phyloP scores from a whole-genome alignment of 768 basidiomycete species.

The Termitomyces titanicus region DNA sequence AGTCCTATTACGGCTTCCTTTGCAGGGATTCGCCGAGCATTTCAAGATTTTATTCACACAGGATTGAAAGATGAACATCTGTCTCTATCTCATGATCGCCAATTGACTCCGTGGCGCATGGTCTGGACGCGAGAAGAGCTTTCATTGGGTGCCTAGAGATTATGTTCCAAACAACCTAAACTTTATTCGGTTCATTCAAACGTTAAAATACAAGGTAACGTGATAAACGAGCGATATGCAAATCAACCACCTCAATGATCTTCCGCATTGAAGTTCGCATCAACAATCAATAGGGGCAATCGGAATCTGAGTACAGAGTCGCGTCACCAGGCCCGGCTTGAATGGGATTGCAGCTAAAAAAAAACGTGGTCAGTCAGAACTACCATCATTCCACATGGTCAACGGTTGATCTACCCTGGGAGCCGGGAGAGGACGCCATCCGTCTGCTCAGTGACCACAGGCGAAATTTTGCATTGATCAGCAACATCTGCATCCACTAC shows the following conservation, averaged over 20 bases:
- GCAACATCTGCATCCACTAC: slow-evolving; percentile 24
- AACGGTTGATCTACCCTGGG: slow-evolving; percentile 23
- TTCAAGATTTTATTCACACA: not conserved
- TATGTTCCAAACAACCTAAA: not conserved
- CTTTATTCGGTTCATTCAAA: not conserved
- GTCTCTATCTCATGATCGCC: not conserved
- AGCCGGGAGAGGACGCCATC: slow-evolving; percentile 20
- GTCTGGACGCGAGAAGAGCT: not conserved
- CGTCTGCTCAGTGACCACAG: slow-evolving; percentile 26
- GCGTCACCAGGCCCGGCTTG: slow-evolving; percentile 36
- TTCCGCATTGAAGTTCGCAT: too few species aligned
- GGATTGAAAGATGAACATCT: not conserved
- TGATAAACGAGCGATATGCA: not conserved
- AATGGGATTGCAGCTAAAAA: slow-evolving; percentile 34
- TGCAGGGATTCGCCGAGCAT: not conserved
- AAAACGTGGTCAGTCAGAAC: not conserved
- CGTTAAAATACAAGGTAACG: not conserved
- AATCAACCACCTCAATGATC: not conserved
- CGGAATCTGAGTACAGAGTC: slow-evolving; percentile 25
- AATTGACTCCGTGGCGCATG: not conserved
- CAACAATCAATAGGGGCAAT: slow-evolving; percentile 20
- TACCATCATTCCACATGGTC: not conserved
- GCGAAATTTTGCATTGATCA: slow-evolving; percentile 27
- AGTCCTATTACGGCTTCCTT: not conserved
- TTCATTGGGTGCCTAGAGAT: not conserved